Evolutionary conservation across 192 early-diverging fungal genomes (phyloP), one percentile per base, ranked within the genome.

Genomic region (Coemansia sp.): DNA sequence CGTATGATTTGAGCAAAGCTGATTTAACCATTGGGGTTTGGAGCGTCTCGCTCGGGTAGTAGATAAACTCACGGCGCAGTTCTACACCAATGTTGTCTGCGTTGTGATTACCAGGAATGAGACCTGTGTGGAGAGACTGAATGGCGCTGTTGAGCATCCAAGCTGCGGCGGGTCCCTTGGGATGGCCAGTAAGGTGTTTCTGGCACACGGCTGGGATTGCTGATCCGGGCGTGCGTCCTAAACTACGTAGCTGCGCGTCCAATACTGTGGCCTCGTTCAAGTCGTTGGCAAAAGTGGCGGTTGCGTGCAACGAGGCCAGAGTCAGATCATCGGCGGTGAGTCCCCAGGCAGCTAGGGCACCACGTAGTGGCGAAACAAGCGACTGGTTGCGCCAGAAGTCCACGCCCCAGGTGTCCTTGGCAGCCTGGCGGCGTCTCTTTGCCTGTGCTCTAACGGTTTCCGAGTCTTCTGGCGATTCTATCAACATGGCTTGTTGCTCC

Each of bases 131-230:
- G 51, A 98, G 81, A 55, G 86, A 74, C 81, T 98, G 95, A 36
- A 98, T 73, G 39, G 93, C 88, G 70, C 95, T 92, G 87, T 96
- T 98, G 73, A 94, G 88, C 95, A 96, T 96, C 95, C 95, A 98
- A 5, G 93, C 93, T 56, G 94, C 96, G 39, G 96, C 96, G 20
- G 96, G 91, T 63, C 92, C 96, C 91, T 98, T 98, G 52, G 96
- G 96, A 61, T 84, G 96, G 65, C 96, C 96, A 38, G 96, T 98
- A 58, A 98, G 85, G 74, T 93, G 89, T 75, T 98, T 98, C 66
- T 98, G 96, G 86, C 91, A 92, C 65, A 98, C 87, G 37, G 88
- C 83, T 8, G 93, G 92, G 33, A 91, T 72, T 33, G 89, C 86
- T 60, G 91, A 91, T 56, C 96, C 96, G 61, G 85, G 89, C 45